phyloP scores from a whole-genome alignment of 2,329 filamentous ascomycete genomes.

The Neofusicoccum cordaticola region DNA sequence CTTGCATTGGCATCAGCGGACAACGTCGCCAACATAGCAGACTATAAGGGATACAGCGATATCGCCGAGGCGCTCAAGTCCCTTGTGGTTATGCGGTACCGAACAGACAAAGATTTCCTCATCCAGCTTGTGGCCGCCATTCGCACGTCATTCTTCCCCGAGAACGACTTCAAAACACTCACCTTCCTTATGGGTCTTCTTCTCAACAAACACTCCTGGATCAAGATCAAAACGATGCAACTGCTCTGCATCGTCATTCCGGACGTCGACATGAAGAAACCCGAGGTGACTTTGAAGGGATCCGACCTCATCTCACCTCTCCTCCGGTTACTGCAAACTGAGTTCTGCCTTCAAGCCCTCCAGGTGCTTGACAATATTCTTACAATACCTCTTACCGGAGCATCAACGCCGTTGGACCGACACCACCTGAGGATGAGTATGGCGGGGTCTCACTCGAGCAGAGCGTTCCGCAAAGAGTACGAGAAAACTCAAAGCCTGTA shows the following conservation, averaged over 20 bases:
- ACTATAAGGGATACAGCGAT: conserved; percentile 65
- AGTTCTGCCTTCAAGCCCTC: conserved; percentile 88
- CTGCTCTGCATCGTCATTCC: conserved; percentile 82
- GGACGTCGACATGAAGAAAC: conserved; percentile 87
- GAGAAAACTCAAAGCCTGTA: conserved; percentile 92
- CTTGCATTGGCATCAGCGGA: conserved; percentile 59
- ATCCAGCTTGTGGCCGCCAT: conserved; percentile 70
- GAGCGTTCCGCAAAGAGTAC: conserved; percentile 86
- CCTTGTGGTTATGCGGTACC: conserved; percentile 66
- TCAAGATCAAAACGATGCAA: conserved; percentile 90
- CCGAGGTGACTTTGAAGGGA: conserved; percentile 84
- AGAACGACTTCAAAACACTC: conserved; percentile 77
- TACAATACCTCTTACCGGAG: conserved; percentile 71
- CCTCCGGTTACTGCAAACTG: conserved; percentile 82
- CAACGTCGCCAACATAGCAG: conserved; percentile 68
- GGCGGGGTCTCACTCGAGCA: conserved; percentile 77
- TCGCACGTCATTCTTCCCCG: conserved; percentile 74
- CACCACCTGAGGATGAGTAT: conserved; percentile 98
- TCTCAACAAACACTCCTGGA: conserved; percentile 84
- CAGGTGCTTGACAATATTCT: conserved; percentile 93
- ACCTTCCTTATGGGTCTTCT: conserved; percentile 88
- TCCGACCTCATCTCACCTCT: conserved; percentile 94
- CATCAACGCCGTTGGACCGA: conserved; percentile 74
- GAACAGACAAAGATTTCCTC: conserved; percentile 72
- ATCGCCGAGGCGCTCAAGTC: conserved; percentile 68